phyloP scores from a whole-genome alignment of 164 flowering plant species.

The Chloranthus sessilifolius region DNA sequence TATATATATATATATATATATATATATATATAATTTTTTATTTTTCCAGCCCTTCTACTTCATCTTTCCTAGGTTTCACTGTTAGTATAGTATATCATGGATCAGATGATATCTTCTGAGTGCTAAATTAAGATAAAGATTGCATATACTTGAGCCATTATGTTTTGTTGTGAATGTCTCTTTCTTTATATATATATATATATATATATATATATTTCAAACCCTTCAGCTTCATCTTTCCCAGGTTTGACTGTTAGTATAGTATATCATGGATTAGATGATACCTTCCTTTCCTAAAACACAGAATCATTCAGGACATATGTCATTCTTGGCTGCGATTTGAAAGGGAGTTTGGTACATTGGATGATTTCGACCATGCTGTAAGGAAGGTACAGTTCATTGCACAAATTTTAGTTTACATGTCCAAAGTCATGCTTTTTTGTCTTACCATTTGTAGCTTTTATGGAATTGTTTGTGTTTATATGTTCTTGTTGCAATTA shows the following conservation, averaged over 20 bases:
- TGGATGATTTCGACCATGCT: constrained; percentile 77
- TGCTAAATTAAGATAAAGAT: no score
- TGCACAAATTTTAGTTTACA: not conserved
- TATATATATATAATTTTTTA: no score
- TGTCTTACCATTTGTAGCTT: not conserved
- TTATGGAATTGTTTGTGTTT: not conserved
- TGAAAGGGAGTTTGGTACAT: constrained; percentile 83
- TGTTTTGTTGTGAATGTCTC: no score
- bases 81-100: constrained; percentile 23
- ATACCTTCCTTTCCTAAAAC: constrained; percentile 55
- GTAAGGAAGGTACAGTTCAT: constrained; percentile 54
- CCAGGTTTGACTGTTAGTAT: constrained; percentile 10
- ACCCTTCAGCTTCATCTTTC: not conserved
- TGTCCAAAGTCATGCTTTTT: not conserved
- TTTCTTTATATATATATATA: no score
- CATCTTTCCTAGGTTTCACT: constrained; percentile 3
- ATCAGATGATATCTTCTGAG: constrained; percentile 53
- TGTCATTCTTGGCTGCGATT: constrained; percentile 90
- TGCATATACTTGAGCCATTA: no score
- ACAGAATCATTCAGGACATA: constrained; percentile 86
- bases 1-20: no score
- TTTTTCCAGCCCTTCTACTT: no score
- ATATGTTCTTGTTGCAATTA: not conserved
- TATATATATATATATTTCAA: no score
- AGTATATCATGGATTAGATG: constrained; percentile 41